Evolutionary conservation across 106 monocot species (phyloP).

Genomic region (Dactylorhiza incarnata): DNA sequence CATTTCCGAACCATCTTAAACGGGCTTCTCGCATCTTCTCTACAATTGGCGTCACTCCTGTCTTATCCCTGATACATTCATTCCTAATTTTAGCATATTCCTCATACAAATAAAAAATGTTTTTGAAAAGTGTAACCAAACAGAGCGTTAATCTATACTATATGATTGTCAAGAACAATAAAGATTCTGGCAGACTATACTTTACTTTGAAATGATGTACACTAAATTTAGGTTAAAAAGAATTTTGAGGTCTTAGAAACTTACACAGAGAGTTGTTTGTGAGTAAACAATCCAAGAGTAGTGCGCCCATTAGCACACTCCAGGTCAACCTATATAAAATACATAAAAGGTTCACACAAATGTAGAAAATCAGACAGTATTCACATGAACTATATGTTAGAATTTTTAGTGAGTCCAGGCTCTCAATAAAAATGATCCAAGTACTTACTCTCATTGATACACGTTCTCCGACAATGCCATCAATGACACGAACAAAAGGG

Average conservation of each 20-base stretch:
- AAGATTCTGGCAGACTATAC: background rate
- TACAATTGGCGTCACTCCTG: no score
- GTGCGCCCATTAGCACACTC: conserved; percentile 85
- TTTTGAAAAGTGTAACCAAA: background rate
- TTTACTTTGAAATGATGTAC: background rate
- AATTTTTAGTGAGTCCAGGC: background rate
- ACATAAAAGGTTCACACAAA: background rate
- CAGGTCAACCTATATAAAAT: conserved; percentile 64
- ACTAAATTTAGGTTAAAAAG: background rate
- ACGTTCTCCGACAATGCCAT: conserved; percentile 77
- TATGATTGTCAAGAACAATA: background rate
- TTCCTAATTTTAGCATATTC: background rate
- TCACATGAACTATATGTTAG: background rate
- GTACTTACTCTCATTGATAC: conserved; percentile 83
- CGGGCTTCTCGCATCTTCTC: no score
- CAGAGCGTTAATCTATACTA: background rate
- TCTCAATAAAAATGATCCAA: background rate
- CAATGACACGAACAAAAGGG: conserved; percentile 76
- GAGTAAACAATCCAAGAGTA: conserved; percentile 73
- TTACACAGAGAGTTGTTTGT: conserved; percentile 80
- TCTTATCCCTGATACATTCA: no score
- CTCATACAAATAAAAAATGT: background rate
- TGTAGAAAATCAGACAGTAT: background rate
- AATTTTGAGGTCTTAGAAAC: conserved; percentile 8
- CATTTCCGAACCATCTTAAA: no score